Base-by-base conservation (phyloP, 2,329 filamentous ascomycete species). In the Sclerotinia spermophila region DNA sequence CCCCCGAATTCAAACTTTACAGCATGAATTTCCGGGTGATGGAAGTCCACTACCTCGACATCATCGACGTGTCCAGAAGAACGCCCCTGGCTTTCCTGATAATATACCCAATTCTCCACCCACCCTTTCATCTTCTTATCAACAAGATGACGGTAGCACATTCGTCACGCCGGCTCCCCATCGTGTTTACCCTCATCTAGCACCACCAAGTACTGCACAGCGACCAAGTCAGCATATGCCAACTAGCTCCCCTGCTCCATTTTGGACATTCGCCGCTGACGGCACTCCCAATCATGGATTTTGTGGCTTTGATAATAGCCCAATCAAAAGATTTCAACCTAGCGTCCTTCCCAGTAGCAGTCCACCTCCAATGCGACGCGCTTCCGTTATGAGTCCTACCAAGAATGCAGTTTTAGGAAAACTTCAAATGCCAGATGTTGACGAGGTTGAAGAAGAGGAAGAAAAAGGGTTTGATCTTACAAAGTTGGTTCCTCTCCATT, bases 161-260 rank as follows among this genome's bases (percentile, higher is more conserved):
- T 89, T 90, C 73, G 85, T 92, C 61, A 94, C 91, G 1, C 91
- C 91, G 1, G 90, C 92, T 13, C 91, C 92, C 11, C 89, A 89
- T 59, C 87, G 90, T 66, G 89, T 93, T 72, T 88, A 92, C 73
- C 92, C 92, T 42, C 88, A 87, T 75, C 85, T 95, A 55, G 92
- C 90, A 1, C 93, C 93, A 42, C 92, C 92, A 0, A 94, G 91
- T 77, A 95, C 92, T 8, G 89, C 91, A 7, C 91, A 94, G 78
- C 85, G 92, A 69, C 93, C 93, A 15, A 94, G 91, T 78, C 91
- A 94, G 77, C 92, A 93, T 79, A 93, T 95, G 87, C 92, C 92
- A 45, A 94, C 93, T 60, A 93, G 90, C 75, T 94, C 91, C 44
- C 93, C 93, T 0, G 93, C 93, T 1, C 92, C 92, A 0, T 96